A percentile compares a stretch with the other conserved stretches of the same genome.
Conservation (phyloP, 805 yeast genomes). For the Saccharomycopsis olivae region DNA sequence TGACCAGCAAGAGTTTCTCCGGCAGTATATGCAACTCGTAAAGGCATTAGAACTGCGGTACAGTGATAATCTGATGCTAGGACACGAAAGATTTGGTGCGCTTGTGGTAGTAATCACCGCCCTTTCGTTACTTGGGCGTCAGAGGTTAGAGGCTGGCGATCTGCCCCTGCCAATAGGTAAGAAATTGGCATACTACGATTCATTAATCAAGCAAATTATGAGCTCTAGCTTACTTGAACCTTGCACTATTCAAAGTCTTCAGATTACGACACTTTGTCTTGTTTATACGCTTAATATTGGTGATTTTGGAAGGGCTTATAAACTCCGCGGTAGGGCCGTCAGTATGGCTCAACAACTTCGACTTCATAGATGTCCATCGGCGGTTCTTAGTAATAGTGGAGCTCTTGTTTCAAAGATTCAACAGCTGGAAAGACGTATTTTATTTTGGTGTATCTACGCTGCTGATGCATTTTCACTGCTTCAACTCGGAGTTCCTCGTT, state of each 20-base stretch:
- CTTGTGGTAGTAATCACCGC: slow-evolving; percentile 35
- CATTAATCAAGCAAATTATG: slow-evolving; percentile 50
- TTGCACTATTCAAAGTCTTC: slow-evolving; percentile 60
- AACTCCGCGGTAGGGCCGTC: slow-evolving; percentile 61
- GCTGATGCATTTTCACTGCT: slow-evolving; percentile 68
- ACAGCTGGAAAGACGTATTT: slow-evolving; percentile 72
- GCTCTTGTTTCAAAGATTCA: slow-evolving; percentile 54
- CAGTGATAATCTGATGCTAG: slow-evolving; percentile 30
- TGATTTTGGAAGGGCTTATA: slow-evolving; percentile 63
- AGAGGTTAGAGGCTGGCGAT: slow-evolving; percentile 2
- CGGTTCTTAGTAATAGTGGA: slow-evolving; percentile 59
- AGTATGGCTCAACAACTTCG: slow-evolving; percentile 82
- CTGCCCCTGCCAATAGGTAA: slow-evolving; percentile 3
- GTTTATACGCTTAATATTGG: slow-evolving; percentile 66
- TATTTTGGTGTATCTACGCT: slow-evolving; percentile 77
- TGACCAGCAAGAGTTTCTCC: slow-evolving; percentile 58
- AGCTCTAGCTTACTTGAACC: slow-evolving; percentile 48
- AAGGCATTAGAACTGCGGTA: slow-evolving; percentile 35
- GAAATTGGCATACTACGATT: slow-evolving; percentile 42
- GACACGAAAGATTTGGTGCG: slow-evolving; percentile 48
- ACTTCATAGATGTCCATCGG: slow-evolving; percentile 78
- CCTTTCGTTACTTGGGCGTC: slow-evolving; percentile 30
- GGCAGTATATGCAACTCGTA: slow-evolving; percentile 40
- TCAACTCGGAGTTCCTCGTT: slow-evolving; percentile 72
- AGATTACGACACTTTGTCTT: slow-evolving; percentile 56